These are phyloP conservation scores for Encephalitozoon intestinalis DNA, from an alignment of 371 early-diverging fungal genomes.

Conservation along the genomic window DNA sequence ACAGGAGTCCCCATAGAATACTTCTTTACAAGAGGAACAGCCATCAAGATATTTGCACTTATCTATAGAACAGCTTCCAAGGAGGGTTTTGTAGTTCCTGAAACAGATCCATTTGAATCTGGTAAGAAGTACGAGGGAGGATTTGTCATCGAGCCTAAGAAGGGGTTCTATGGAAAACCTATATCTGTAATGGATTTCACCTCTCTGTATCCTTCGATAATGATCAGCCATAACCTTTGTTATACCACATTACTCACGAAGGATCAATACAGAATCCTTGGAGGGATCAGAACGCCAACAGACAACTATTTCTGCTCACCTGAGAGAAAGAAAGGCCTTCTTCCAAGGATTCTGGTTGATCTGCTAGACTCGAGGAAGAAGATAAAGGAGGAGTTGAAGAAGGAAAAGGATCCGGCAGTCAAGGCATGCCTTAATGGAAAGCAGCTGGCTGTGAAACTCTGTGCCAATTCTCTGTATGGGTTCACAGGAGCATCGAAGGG, in stretches of 20 bases:
- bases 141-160: conserved; percentile 90
- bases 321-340: conserved; percentile 70
- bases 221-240: conserved; percentile 98
- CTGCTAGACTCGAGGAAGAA: conserved; percentile 83
- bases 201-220: conserved; percentile 97
- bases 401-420: conserved; percentile 73
- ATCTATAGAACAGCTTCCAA: conserved; percentile 77
- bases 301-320: conserved; percentile 72
- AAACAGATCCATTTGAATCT: conserved; percentile 65
- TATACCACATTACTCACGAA: conserved; percentile 81
- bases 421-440: conserved; percentile 85
- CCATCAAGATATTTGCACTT: conserved; percentile 91
- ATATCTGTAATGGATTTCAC: conserved; percentile 97
- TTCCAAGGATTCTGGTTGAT: conserved; percentile 83
- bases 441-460: conserved; percentile 91
- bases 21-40: conserved; percentile 82
- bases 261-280: conserved; percentile 64
- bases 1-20: conserved; percentile 87
- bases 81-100: conserved; percentile 79
- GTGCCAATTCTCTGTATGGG: conserved; percentile 97
- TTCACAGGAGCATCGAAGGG: conserved; percentile 96
- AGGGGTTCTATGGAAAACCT: conserved; percentile 85
- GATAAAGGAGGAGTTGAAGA: conserved; percentile 79
- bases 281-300: conserved; percentile 55
- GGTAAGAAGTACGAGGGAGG: conserved; percentile 94